Percentiles rank a stretch among this genome's conserved stretches.
phyloP scores from a whole-genome alignment of 306 rosid genomes.

The Prunus davidiana region DNA sequence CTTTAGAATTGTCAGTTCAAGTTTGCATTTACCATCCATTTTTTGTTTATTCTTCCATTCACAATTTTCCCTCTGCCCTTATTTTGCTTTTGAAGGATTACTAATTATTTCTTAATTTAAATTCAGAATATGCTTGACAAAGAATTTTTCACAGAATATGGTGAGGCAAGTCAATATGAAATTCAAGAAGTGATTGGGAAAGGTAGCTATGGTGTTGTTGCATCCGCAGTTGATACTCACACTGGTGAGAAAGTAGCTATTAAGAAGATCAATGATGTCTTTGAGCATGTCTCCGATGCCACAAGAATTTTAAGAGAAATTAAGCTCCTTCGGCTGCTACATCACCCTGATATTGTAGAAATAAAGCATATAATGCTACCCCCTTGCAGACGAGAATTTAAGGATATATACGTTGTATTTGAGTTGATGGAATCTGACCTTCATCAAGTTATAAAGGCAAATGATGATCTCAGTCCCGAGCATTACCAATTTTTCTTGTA shows the following conservation, averaged over 20 bases:
- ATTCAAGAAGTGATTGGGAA: slow-evolving; percentile 63
- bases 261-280: slow-evolving; percentile 62
- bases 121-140: slow-evolving; percentile 59
- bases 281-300: slow-evolving; percentile 66
- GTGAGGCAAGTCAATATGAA: slow-evolving; percentile 67
- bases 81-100: slow-evolving; percentile 9
- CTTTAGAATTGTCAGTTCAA: no score
- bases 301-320: slow-evolving; percentile 62
- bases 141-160: slow-evolving; percentile 71
- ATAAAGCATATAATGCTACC: slow-evolving; percentile 71
- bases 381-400: slow-evolving; percentile 58
- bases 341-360: slow-evolving; percentile 68
- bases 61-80: background rate
- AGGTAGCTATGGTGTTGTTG: slow-evolving; percentile 78
- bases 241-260: slow-evolving; percentile 67
- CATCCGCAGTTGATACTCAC: slow-evolving; percentile 62
- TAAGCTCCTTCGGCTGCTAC: slow-evolving; percentile 62
- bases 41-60: no score
- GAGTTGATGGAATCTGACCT: slow-evolving; percentile 77
- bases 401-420: slow-evolving; percentile 63
- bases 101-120: slow-evolving; percentile 22
- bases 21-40: no score
- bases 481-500: slow-evolving; percentile 62
- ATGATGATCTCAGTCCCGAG: slow-evolving; percentile 58
- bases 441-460: slow-evolving; percentile 57